A percentile compares a stretch with the other conserved stretches of the same genome.
Conservation (phyloP, 306 rosid species). For the Cicer pinnatifidum region DNA sequence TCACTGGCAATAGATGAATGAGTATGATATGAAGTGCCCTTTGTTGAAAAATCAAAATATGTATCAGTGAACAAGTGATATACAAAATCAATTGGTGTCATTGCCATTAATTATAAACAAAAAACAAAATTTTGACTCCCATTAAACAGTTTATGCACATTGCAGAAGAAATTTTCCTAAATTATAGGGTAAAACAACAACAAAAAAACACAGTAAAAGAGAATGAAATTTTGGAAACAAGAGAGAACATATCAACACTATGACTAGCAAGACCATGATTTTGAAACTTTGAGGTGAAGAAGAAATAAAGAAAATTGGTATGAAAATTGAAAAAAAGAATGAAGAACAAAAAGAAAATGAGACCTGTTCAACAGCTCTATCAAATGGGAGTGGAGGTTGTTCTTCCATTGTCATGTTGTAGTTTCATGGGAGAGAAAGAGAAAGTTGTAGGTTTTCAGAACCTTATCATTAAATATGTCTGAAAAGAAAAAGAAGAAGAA, state of each 20-base stretch:
- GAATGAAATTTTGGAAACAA: conserved; percentile 28
- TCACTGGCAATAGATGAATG: background rate
- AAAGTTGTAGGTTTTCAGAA: conserved; percentile 47
- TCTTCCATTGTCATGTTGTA: conserved; percentile 62
- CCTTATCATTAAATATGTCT: conserved; percentile 45
- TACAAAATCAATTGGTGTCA: conserved; percentile 12
- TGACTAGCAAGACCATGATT: conserved; percentile 1
- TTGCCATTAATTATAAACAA: conserved; percentile 12
- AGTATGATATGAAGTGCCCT: background rate
- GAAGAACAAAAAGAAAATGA: background rate
- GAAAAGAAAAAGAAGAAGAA: conserved; percentile 40
- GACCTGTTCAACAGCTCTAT: conserved; percentile 87
- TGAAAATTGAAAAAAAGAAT: background rate
- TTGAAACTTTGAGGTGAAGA: background rate
- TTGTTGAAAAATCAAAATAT: too few species aligned
- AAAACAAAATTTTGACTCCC: conserved; percentile 38
- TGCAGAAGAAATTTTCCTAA: conserved; percentile 1
- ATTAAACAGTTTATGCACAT: conserved; percentile 29
- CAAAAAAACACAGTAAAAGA: background rate
- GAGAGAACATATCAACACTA: background rate
- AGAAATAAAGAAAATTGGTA: background rate
- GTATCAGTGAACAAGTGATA: too few species aligned
- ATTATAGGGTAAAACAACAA: conserved; percentile 16
- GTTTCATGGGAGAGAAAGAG: conserved; percentile 50
- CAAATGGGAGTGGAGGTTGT: conserved; percentile 64